A percentile compares a stretch with the other conserved stretches of the same genome.
Evolutionary conservation across 1,284 basidiomycete genomes (phyloP).

Genomic region (Apiotrichum mycotoxinovorans): DNA sequence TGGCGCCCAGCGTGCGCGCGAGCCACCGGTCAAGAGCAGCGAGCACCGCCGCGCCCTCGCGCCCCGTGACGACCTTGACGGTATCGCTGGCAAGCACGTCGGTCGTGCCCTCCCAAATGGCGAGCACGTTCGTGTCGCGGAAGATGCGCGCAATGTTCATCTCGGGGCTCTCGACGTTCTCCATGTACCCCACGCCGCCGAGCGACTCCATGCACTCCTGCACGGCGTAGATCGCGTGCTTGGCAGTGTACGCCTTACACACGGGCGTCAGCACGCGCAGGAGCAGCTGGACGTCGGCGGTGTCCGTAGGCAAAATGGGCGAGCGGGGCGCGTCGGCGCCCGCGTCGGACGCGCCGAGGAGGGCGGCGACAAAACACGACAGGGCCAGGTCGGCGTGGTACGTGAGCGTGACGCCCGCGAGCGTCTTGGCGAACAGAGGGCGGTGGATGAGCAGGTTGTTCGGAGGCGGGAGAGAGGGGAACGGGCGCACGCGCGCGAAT

Average conservation of each 20-base stretch:
- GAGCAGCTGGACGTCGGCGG: slow-evolving; percentile 55
- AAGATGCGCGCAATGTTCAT: slow-evolving; percentile 47
- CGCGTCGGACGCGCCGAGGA: slow-evolving; percentile 65
- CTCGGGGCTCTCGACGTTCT: slow-evolving; percentile 63
- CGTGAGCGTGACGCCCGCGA: slow-evolving; percentile 59
- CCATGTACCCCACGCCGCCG: slow-evolving; percentile 79
- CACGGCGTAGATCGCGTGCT: slow-evolving; percentile 62
- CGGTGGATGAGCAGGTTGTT: slow-evolving; percentile 54
- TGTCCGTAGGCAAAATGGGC: slow-evolving; percentile 2
- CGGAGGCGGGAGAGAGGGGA: slow-evolving; percentile 52
- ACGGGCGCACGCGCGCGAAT: slow-evolving; percentile 58
- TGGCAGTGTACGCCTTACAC: slow-evolving; percentile 67
- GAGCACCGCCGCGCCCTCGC: neutral
- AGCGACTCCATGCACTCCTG: slow-evolving; percentile 70
- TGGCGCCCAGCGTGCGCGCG: neutral
- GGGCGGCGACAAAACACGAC: slow-evolving; percentile 57
- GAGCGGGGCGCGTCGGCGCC: slow-evolving; percentile 48
- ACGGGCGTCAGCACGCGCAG: slow-evolving; percentile 67
- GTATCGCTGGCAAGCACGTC: slow-evolving; percentile 21
- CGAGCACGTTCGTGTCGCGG: slow-evolving; percentile 67
- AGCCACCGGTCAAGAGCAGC: slow-evolving; percentile 12
- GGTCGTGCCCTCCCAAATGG: slow-evolving; percentile 74
- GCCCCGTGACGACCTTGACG: slow-evolving; percentile 17
- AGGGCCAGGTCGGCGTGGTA: slow-evolving; percentile 67
- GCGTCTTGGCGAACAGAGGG: slow-evolving; percentile 53